Base-by-base conservation (phyloP, 768 basidiomycete genomes). In the Suillus alpinus region DNA sequence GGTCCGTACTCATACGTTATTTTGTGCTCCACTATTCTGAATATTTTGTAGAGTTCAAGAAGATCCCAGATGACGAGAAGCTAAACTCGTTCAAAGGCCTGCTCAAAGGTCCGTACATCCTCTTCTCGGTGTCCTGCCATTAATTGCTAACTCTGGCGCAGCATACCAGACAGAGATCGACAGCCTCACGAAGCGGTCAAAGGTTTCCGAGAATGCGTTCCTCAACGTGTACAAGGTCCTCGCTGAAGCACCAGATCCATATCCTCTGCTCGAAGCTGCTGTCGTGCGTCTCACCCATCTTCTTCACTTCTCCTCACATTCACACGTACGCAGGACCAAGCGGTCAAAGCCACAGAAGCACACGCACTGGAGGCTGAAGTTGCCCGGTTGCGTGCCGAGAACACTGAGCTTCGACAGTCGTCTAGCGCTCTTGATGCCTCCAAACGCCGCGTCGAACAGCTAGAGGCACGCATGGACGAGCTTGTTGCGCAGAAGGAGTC, bases 111-210 rank as follows among this genome's bases (percentile, higher is more conserved):
- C 60, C 58, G 77, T 23, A 29, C 9, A 50, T 65, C 26, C 56
- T 62, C 44, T 55, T 20, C 51, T 31, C 41, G 32, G 44, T 41
- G 23, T 39, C 43, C 18, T 44, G 31, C 16, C 58, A 43, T 44
- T 34, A 4, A 49, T 57, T 31, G 3, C 10, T 20, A 10, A 31
- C 36, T 20, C 31, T 53, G 16, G 61, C 10, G 56, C 52, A 95
- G 95, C 94, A 1, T 98, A 98, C 79, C 96, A 98, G 75, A 84
- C 88, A 3, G 97, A 98, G 77, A 98, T 99, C 60, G 97, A 99
- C 79, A 89, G 80, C 69, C 86, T 99, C 65, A 98, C 96, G 0
- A 91, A 92, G 66, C 89, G 97, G 9, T 92, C 89, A 41, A 98
- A 98, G 71, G 76, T 84, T 26, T 91, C 95, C 10, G 97, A 99